A percentile compares a stretch with the other conserved stretches of the same genome.
phyloP scores from a whole-genome alignment of 2,329 filamentous ascomycete genomes.

The Sarocladium strictum region DNA sequence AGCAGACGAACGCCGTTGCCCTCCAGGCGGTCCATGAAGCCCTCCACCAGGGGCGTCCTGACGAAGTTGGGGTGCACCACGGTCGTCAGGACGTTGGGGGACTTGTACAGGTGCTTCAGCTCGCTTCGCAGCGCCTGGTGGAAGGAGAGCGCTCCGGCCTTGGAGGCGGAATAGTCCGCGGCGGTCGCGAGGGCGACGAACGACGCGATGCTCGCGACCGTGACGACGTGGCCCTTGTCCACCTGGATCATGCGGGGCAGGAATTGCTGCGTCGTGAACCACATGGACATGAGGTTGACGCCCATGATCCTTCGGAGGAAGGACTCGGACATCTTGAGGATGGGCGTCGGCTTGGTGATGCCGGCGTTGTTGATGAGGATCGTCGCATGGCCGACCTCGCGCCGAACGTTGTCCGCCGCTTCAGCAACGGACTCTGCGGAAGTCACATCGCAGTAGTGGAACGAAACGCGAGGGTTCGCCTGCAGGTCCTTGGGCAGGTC shows the following conservation, averaged over 20 bases:
- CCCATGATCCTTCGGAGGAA: slow-evolving; percentile 59
- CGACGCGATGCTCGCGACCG: slow-evolving; percentile 59
- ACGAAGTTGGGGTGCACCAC: slow-evolving; percentile 54
- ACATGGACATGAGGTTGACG: slow-evolving; percentile 63
- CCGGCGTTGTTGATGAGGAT: slow-evolving; percentile 69
- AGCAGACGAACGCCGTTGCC: slow-evolving; percentile 23
- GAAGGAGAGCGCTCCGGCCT: slow-evolving; percentile 59
- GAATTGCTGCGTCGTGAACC: slow-evolving; percentile 58
- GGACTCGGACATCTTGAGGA: slow-evolving; percentile 50
- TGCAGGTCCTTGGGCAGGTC: slow-evolving; percentile 21
- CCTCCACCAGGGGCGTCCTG: slow-evolving; percentile 37
- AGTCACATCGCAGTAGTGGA: slow-evolving; percentile 33
- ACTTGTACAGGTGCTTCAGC: slow-evolving; percentile 51
- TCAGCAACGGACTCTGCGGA: slow-evolving; percentile 37
- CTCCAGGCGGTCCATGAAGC: slow-evolving; percentile 22
- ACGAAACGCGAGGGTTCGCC: slow-evolving; percentile 17
- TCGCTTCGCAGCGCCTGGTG: slow-evolving; percentile 58
- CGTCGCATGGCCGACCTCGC: slow-evolving; percentile 53
- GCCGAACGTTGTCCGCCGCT: slow-evolving; percentile 31
- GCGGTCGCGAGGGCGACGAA: slow-evolving; percentile 54
- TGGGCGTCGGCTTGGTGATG: slow-evolving; percentile 49
- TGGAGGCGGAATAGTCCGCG: slow-evolving; percentile 61
- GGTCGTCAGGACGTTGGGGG: slow-evolving; percentile 56
- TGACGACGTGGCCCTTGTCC: slow-evolving; percentile 68
- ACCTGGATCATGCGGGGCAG: slow-evolving; percentile 55